Evolutionary conservation across 176 grass and related monocot genomes (phyloP), one percentile per base, ranked within the genome.

Genomic region (Urochloa ruziziensis): DNA sequence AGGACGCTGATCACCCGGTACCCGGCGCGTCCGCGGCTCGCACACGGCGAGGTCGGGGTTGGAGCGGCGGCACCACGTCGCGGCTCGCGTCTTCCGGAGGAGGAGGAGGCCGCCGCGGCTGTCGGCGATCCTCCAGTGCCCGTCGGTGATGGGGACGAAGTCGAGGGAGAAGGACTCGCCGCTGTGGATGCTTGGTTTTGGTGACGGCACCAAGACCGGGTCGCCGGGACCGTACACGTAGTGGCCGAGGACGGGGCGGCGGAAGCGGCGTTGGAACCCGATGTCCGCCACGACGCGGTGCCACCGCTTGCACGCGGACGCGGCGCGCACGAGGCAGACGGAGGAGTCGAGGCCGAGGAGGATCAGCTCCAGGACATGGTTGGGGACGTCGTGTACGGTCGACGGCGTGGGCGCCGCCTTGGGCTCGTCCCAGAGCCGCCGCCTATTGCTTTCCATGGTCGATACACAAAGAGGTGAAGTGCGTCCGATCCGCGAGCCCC

Each of bases 271-370:
- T 10, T 42, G 17, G 70, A 83, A 83, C 23, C 30, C 23, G 23
- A n/a, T n/a, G n/a, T 74, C 70, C 0, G 30, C 70, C 28, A 83
- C 30, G 70, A 65, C 58, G 58, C 44, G 30, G 58, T n/a, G 17
- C 70, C 70, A 83, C n/a, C 10, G 81, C 70, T 49, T 74, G 59
- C 71, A 83, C 10, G 59, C n/a, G 16, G 33, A 25, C n/a, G 81
- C 81, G 23, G 81, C 70, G 81, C 43, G 81, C 8, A 83, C n/a
- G 43, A 83, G 70, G 44, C 16, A 14, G 4, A 58, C 32, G 15
- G 58, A 39, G 9, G 58, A 62, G 5, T 27, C 44, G 32, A 83
- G 43, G 59, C 43, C 16, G 58, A 53, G 25, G 46, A 84, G 58
- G 59, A 83, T 23, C 9, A 65, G 5, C 70, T 83, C 58, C 3